A percentile compares a stretch with the other conserved stretches of the same genome.
Conservation (phyloP, 2,329 filamentous ascomycete species). For the Elsinoe ampelina region DNA sequence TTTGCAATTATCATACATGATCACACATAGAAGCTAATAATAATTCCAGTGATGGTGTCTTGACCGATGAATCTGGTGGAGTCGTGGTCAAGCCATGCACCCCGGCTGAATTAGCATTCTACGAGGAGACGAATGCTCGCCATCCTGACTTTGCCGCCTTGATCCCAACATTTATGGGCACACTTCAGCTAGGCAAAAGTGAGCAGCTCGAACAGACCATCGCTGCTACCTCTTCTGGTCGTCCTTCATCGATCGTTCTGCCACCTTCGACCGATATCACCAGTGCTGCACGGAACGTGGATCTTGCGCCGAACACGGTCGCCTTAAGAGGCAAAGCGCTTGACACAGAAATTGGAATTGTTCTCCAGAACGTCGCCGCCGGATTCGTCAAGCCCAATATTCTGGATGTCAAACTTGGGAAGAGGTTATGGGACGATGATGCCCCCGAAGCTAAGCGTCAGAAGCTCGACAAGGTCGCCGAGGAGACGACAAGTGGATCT, state of each 20-base stretch:
- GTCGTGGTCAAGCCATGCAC: constrained; percentile 95
- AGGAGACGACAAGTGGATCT: constrained; percentile 49
- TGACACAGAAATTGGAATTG: constrained; percentile 67
- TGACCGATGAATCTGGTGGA: constrained; percentile 72
- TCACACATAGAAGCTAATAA: background rate
- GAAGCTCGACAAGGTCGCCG: constrained; percentile 50
- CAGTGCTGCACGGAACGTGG: constrained; percentile 14
- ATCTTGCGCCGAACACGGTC: background rate
- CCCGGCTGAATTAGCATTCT: constrained; percentile 76
- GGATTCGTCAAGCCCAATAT: constrained; percentile 83
- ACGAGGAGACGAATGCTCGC: constrained; percentile 57
- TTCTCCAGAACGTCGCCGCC: constrained; percentile 72
- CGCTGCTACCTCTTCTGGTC: background rate
- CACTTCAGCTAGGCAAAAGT: constrained; percentile 52
- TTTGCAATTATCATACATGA: background rate
- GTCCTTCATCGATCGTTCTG: constrained; percentile 13
- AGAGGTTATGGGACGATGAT: constrained; percentile 72
- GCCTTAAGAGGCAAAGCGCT: constrained; percentile 52
- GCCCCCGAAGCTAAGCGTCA: constrained; percentile 49
- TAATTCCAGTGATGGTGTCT: constrained; percentile 67
- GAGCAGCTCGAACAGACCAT: constrained; percentile 13
- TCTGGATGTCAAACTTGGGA: constrained; percentile 84
- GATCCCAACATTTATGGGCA: constrained; percentile 80
- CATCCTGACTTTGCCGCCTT: constrained; percentile 68
- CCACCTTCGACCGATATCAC: constrained; percentile 6